Base-by-base conservation (phyloP, 2,329 filamentous ascomycete species). In the Fusarium sarcochroum region DNA sequence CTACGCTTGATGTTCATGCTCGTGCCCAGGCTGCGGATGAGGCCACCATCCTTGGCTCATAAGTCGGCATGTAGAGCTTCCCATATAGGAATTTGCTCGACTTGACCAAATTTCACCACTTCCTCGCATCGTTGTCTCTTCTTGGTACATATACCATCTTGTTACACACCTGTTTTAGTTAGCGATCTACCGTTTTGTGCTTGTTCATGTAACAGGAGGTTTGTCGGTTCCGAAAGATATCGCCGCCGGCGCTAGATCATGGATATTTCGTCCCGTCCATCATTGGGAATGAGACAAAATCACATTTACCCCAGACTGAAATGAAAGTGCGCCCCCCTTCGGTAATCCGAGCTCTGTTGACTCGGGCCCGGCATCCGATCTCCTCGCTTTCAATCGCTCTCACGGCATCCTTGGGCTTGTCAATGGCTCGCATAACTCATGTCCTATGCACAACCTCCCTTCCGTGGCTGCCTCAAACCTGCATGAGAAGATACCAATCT, bases 401-500 rank as follows among this genome's bases (percentile, higher is more conserved):
- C 18, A 46, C 34, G 5, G 21, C 32, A 40, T 44, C 40, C 40
- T 32, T 20, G 15, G 47, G 41, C 37, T 41, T 53, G 44, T 37
- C 47, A 67, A 67, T 69, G 67, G 71, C 58, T 65, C 64, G 61
- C 71, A 67, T 71, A 68, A 60, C 34, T 45, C 23, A 23, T 54
- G 46, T 52, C 17, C 21, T 40, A 50, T 40, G 42, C 47, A 55
- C 45, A 40, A 44, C 57, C 59, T 63, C 50, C n/a, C 45, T 44
- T 41, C 20, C n/a, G 56, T 66, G 51, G 64, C 59, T 67, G 63
- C 55, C 59, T 73, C 46, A 58, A 38, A 66, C 59, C 45, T 66
- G 70, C 70, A 73, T 54, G 45, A 21, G 23, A 23, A 46, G 38
- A 51, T 34, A 60, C 66, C 63, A 69, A 60, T 57, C 51, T 58